Conservation (phyloP, 352 stramenopile genomes). For the Phytophthora macrochlamydospora region DNA sequence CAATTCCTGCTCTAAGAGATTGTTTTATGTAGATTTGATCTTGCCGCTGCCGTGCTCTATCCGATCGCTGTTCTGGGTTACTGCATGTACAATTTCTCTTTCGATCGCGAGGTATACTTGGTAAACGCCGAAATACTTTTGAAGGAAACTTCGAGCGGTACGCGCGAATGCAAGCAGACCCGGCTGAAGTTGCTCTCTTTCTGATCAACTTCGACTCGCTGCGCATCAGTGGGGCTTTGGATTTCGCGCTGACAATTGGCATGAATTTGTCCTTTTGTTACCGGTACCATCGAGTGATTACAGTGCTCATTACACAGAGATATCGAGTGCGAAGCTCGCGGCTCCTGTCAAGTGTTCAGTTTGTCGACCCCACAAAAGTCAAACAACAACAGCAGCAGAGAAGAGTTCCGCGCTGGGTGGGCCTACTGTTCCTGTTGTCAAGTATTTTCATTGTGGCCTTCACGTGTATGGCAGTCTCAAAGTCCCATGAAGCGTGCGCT, state of each 20-base stretch:
- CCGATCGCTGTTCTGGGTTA: constrained; percentile 18
- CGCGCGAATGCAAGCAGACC: constrained; percentile 31
- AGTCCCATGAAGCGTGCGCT: constrained; percentile 9
- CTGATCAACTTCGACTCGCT: constrained; percentile 39
- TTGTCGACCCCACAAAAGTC: not conserved
- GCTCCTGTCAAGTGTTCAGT: not conserved
- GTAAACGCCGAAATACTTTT: constrained; percentile 12
- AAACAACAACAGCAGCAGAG: constrained; percentile 9
- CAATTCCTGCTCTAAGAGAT: not conserved
- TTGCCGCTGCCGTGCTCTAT: constrained; percentile 21
- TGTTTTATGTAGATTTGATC: constrained; percentile 15
- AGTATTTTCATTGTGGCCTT: constrained; percentile 7
- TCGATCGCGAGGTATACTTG: constrained; percentile 14
- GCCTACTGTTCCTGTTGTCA: constrained; percentile 12
- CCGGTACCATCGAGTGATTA: constrained; percentile 32
- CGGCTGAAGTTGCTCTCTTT: constrained; percentile 32
- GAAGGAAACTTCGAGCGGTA: constrained; percentile 30
- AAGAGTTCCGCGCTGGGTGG: constrained; percentile 12
- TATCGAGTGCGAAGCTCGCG: not conserved
- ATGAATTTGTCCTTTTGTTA: constrained; percentile 43
- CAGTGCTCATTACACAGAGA: constrained; percentile 8
- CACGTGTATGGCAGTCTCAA: constrained; percentile 13
- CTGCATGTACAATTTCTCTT: constrained; percentile 10
- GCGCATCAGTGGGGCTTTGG: constrained; percentile 23
- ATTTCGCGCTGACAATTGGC: constrained; percentile 40